Conservation (phyloP, 441 rosid species). For the Brassica balearica region DNA sequence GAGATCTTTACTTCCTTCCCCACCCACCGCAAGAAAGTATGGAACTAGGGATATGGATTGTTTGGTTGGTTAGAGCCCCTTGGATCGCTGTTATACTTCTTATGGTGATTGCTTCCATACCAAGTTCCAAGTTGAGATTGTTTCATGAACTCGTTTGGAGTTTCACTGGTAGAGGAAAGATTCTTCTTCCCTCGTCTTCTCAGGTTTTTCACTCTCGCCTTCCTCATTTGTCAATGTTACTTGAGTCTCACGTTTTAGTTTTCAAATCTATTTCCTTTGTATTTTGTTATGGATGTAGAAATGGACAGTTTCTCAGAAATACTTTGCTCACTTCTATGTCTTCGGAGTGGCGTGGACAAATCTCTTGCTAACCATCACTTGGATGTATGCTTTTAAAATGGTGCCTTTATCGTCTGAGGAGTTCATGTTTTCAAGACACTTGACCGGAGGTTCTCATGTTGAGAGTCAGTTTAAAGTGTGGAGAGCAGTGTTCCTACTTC, state of each 20-base stretch:
- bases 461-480: slow-evolving; percentile 51
- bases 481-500: slow-evolving; percentile 65
- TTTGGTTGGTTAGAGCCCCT: slow-evolving; percentile 50
- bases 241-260: background rate
- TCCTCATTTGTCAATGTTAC: background rate
- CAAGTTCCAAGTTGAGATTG: slow-evolving; percentile 42
- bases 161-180: slow-evolving; percentile 64
- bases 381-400: slow-evolving; percentile 58
- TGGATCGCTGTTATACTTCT: slow-evolving; percentile 64
- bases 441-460: slow-evolving; percentile 58
- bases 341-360: slow-evolving; percentile 72
- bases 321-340: slow-evolving; percentile 72
- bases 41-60: slow-evolving; percentile 52
- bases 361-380: slow-evolving; percentile 56
- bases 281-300: slow-evolving; percentile 47
- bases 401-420: slow-evolving; percentile 50
- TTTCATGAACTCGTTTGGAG: slow-evolving; percentile 47
- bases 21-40: slow-evolving; percentile 29
- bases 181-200: slow-evolving; percentile 51
- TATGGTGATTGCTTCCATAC: slow-evolving; percentile 52
- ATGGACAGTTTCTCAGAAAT: slow-evolving; percentile 72
- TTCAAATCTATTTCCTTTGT: background rate
- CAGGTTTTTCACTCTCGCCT: slow-evolving; percentile 29
- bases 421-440: slow-evolving; percentile 48
- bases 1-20: background rate